Base-by-base conservation (phyloP, 768 basidiomycete species). In the Lenzites betulinus region DNA sequence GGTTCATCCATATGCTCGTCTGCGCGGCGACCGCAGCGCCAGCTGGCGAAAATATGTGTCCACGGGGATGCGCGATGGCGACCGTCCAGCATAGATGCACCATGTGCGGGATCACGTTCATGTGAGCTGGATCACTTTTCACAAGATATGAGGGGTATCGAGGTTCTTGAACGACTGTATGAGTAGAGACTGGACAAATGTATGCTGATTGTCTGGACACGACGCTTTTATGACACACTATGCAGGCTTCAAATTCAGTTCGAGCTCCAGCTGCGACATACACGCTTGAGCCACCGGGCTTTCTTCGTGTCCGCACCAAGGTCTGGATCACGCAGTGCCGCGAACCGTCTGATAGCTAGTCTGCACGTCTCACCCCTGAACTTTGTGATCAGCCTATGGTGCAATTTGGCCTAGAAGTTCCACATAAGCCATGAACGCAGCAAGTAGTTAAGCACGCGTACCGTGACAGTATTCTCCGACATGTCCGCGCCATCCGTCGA, bases 331-430 rank as follows among this genome's bases (percentile, higher is more conserved):
- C 74, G 74, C 53, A 77, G 69, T 7, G 71, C 71, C 23, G 73
- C 71, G 16, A 79, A 69, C 33, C 80, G 76, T 70, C 80, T 81
- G 46, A 77, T 67, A 16, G 76, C 70, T 15, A 81, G 71, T 41
- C 83, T 79, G 62, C 87, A 89, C 25, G 77, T 77, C 68, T 88
- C 86, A 23, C 75, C 72, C 30, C 80, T 77, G 65, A 79, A 84
- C 64, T 78, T 83, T 15, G 71, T 63, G 16, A 76, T 79, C 68
- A 85, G 70, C 7, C 80, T 79, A 30, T 76, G 76, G 26, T 77
- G 78, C 23, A 74, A 64, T 65, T 77, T 75, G 15, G 66, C 72
- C 81, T 83, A 26, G 7, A 55, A 28, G 11, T 12, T 9, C 6
- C 4, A 13, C 7, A 25, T 26, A 22, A 16, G 50, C 52, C 54